Conservation (phyloP, 306 rosid species). For the Inga oerstediana region DNA sequence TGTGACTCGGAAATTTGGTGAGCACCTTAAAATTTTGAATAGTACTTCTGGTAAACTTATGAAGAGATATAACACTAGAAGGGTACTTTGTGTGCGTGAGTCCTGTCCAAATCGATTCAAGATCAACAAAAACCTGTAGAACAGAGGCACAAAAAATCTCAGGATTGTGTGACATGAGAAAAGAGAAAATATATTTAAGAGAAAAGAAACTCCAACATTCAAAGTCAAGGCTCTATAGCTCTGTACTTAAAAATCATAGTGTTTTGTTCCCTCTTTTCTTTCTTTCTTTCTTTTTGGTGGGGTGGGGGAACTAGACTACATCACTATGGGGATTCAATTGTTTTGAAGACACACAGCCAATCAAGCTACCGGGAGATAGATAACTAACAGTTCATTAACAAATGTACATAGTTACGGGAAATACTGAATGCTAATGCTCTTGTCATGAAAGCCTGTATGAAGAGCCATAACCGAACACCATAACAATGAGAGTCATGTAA, state of each 20-base stretch:
- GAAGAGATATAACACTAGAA: constrained; percentile 43
- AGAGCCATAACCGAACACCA: not conserved
- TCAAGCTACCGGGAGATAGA: too few species aligned
- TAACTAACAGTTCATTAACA: too few species aligned
- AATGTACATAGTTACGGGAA: too few species aligned
- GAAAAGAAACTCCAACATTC: not conserved
- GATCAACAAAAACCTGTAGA: constrained; percentile 46
- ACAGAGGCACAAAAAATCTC: not conserved
- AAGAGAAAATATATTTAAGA: not conserved
- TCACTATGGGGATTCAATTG: not conserved
- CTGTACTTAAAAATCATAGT: not conserved
- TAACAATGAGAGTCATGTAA: not conserved
- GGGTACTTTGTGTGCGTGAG: constrained; percentile 41
- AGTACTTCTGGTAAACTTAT: constrained; percentile 45
- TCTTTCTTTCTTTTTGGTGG: too few species aligned
- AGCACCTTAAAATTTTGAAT: constrained; percentile 48
- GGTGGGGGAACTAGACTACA: too few species aligned
- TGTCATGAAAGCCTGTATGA: constrained; percentile 1
- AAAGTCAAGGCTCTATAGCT: not conserved
- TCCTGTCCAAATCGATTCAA: constrained; percentile 42
- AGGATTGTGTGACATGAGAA: not conserved
- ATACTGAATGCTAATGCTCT: not conserved
- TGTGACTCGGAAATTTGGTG: not conserved
- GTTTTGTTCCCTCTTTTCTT: not conserved
- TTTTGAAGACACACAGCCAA: not conserved